A percentile compares a stretch with the other conserved stretches of the same genome.
Evolutionary conservation across 345 rosid species (phyloP).

Genomic region (Citrus glauca): DNA sequence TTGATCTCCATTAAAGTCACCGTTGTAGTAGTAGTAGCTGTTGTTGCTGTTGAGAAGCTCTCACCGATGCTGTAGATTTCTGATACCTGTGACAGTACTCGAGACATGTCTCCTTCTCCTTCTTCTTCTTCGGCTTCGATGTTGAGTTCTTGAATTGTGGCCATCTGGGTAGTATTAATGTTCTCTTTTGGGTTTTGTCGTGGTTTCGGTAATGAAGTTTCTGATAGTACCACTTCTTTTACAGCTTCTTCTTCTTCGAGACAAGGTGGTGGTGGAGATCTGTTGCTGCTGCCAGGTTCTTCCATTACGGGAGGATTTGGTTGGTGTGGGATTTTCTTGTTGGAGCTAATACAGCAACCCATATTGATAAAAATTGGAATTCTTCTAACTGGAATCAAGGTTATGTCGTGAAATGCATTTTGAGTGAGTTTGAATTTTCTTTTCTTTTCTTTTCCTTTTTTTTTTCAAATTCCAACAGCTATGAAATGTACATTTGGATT

Average conservation of each 20-base stretch:
- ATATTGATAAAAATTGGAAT: slow-evolving; percentile 10
- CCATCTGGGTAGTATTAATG: slow-evolving; percentile 11
- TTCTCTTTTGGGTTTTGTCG: background rate
- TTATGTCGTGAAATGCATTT: background rate
- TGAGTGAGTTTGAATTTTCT: background rate
- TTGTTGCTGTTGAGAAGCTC: slow-evolving; percentile 41
- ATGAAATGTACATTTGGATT: background rate
- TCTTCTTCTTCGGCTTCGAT: slow-evolving; percentile 2
- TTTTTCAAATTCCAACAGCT: background rate
- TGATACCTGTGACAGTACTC: slow-evolving; percentile 38
- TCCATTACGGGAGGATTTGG: slow-evolving; percentile 7
- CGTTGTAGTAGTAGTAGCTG: slow-evolving; percentile 35
- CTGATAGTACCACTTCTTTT: slow-evolving; percentile 63
- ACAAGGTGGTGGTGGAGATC: slow-evolving; percentile 21
- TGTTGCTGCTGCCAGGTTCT: background rate
- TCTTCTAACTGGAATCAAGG: background rate
- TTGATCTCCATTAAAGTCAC: slow-evolving; percentile 19
- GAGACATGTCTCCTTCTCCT: slow-evolving; percentile 28
- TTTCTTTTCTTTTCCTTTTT: too few relatives aligned
- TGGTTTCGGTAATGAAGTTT: slow-evolving; percentile 30
- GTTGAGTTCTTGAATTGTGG: slow-evolving; percentile 7
- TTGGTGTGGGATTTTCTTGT: slow-evolving; percentile 10
- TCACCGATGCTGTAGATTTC: slow-evolving; percentile 54
- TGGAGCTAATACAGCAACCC: slow-evolving; percentile 64
- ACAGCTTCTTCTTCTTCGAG: slow-evolving; percentile 69